phyloP scores from a whole-genome alignment of 78 protist species.

The Cavenderia fasciculata region DNA sequence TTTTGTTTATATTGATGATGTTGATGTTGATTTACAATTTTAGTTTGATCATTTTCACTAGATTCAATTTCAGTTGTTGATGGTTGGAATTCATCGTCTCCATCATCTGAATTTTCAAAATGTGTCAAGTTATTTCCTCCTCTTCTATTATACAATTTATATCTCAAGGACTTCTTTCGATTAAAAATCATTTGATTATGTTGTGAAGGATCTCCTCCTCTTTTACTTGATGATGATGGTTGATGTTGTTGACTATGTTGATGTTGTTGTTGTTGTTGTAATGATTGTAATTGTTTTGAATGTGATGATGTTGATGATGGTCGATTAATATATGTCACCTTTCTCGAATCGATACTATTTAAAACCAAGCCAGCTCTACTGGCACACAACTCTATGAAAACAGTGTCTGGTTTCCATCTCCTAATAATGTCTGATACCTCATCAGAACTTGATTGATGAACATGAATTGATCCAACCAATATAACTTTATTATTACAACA shows the following conservation, averaged over 20 bases:
- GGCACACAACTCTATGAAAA: constrained; percentile 55
- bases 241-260: neutral
- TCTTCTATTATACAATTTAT: too few relatives aligned
- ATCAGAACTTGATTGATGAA: constrained; percentile 68
- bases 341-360: neutral
- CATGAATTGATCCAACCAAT: constrained; percentile 69
- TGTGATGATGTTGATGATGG: neutral
- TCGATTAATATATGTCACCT: constrained; percentile 1
- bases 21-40: too few relatives aligned
- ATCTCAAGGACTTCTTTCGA: too few relatives aligned
- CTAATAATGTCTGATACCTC: constrained; percentile 53
- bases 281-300: neutral
- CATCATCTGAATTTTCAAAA: neutral
- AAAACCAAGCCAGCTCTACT: constrained; percentile 63
- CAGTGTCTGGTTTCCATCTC: constrained; percentile 70
- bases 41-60: too few relatives aligned
- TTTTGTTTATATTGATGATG: too few relatives aligned
- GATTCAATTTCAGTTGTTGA: neutral
- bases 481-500: constrained; percentile 25
- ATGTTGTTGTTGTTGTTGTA: neutral
- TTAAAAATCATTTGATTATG: neutral
- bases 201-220: neutral
- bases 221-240: neutral
- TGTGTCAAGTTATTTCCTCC: too few relatives aligned
- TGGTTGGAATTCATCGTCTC: neutral